Conservation (phyloP, 176 grass and related monocot species). For the barley (Hordeum vulgare) region MorexV3_pseudomolecules_assembly NC_058521.1:538473140-538473639, state of each 20-base stretch:
- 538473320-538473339: neutral
- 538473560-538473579: slow-evolving; percentile 6
- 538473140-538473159: slow-evolving; percentile 27
- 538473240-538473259: slow-evolving; percentile 1
- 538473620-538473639: slow-evolving; percentile 6
- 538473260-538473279: neutral
- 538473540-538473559: slow-evolving; percentile 1
- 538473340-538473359: slow-evolving; percentile 17
- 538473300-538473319: slow-evolving; percentile 13
- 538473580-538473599: slow-evolving; percentile 1
- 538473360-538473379: slow-evolving; percentile 13
- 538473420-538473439: neutral
- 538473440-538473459: neutral
- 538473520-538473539: slow-evolving; percentile 4
- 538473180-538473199: neutral
- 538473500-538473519: slow-evolving; percentile 1
- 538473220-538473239: slow-evolving; percentile 15
- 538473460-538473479: slow-evolving; percentile 8
- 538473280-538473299: neutral
- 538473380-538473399: neutral
- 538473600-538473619: neutral
- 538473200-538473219: slow-evolving; percentile 10
- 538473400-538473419: neutral
- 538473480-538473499: slow-evolving; percentile 5
- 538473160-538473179: neutral